Base-by-base conservation (phyloP, 768 basidiomycete genomes). In the Harrya chromipes region DNA sequence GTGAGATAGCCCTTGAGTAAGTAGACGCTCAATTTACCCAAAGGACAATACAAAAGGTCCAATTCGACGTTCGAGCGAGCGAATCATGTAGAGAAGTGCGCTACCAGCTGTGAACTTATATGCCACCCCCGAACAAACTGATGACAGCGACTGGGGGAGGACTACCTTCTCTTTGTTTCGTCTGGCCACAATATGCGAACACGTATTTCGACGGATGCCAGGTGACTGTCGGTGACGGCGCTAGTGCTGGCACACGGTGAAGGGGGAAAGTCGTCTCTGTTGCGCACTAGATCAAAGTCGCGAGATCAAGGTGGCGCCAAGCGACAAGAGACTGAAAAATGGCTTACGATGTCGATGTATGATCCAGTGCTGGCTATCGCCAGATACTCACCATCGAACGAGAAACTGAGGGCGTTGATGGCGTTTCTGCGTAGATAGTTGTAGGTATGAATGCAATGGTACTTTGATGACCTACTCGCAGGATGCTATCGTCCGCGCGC, bases 181-280 rank as follows among this genome's bases (percentile, higher is more conserved):
- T 86, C 58, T 89, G 87, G 3, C 87, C 88, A 60, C 87, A 90
- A 56, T 88, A 90, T 3, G 88, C 88, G 46, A 89, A 79, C n/a
- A 83, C 78, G 57, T 87, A 83, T 67, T 82, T 86, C 6, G 84
- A 87, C 4, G 89, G 88, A 65, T 90, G 89, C 88, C 88, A 90
- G 2, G 81, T 70, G 3, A 91, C 88, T 1, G 85, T 83, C 5
- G 84, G 82, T n/a, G 87, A 81, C 1, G 87, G 74, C 4, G 82
- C 84, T 6, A 85, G 72, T 3, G 86, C 78, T 2, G 85, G 80
- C 13, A 91, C 80, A n/a, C 88, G 84, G 63, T 90, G 87, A 21
- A 91, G 60, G 2, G 87, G 84, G 40, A 78, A 66, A 14, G 82
- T 82, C 0, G 87, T 91, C 65, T 91, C 89, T 4, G 84, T 85